phyloP scores from a whole-genome alignment of 805 yeast species.

The Ogataea siamensis region DNA sequence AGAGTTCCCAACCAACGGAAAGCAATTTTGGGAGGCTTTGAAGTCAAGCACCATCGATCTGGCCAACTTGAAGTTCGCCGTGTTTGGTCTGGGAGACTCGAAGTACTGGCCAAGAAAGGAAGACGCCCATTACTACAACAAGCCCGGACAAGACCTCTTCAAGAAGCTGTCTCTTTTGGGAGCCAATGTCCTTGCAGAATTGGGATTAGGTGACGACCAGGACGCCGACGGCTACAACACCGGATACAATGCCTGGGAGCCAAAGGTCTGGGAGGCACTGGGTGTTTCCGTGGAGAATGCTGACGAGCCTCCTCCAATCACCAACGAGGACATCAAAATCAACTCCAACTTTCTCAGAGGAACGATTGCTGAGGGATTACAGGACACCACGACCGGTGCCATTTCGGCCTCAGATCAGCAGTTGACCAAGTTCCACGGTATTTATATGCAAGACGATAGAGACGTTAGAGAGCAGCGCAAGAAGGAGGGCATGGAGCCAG shows the following conservation, averaged over 20 bases:
- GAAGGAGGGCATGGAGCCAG: constrained; percentile 90
- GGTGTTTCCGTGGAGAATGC: constrained; percentile 87
- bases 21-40: constrained; percentile 69
- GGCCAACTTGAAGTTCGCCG: constrained; percentile 53
- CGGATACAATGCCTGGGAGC: constrained; percentile 88
- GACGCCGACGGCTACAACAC: constrained; percentile 95
- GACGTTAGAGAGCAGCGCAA: constrained; percentile 92
- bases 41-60: constrained; percentile 68
- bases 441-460: constrained; percentile 98
- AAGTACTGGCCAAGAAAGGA: constrained; percentile 97
- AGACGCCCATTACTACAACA: constrained; percentile 90
- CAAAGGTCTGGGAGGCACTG: constrained; percentile 78
- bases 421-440: constrained; percentile 95
- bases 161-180: constrained; percentile 67
- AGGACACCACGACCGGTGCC: constrained; percentile 84
- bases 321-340: constrained; percentile 93
- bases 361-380: constrained; percentile 82
- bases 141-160: constrained; percentile 76
- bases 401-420: constrained; percentile 90
- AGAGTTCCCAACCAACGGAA: constrained; percentile 82
- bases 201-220: constrained; percentile 95
- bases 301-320: constrained; percentile 86
- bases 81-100: constrained; percentile 79
- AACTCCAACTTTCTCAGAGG: constrained; percentile 88
- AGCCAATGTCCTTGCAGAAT: constrained; percentile 65